These are phyloP conservation scores for Ustilago cynodontis DNA, from an alignment of 1,284 basidiomycete genomes.

Conservation along the genomic window DNA sequence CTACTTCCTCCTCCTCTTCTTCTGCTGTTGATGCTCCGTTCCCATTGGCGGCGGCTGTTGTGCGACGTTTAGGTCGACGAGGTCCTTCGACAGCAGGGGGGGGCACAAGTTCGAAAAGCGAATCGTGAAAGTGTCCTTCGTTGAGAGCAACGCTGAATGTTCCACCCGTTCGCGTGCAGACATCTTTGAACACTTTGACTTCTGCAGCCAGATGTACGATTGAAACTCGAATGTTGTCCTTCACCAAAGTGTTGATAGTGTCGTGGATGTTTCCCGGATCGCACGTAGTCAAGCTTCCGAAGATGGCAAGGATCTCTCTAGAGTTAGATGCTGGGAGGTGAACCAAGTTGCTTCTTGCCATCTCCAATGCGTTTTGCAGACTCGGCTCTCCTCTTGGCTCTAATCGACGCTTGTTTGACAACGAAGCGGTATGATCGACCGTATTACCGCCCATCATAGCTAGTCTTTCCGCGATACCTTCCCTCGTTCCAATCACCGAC, in stretches of 20 bases:
- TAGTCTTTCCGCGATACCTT: constrained; percentile 66
- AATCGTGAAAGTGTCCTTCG: constrained; percentile 94
- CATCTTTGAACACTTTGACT: constrained; percentile 94
- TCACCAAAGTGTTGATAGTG: constrained; percentile 83
- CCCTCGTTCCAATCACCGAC: constrained; percentile 64
- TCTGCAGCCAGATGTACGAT: constrained; percentile 91
- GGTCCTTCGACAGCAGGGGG: constrained; percentile 72
- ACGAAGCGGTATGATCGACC: constrained; percentile 86
- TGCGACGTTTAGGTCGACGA: constrained; percentile 10
- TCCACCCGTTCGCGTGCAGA: constrained; percentile 71
- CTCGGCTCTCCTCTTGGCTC: constrained; percentile 93
- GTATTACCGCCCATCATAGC: constrained; percentile 86
- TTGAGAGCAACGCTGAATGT: constrained; percentile 87
- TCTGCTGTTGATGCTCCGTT: background rate
- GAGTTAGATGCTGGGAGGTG: constrained; percentile 96
- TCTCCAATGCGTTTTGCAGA: constrained; percentile 94
- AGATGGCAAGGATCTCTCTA: constrained; percentile 91
- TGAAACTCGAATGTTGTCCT: constrained; percentile 84
- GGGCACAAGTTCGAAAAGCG: constrained; percentile 94
- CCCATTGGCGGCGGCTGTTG: background rate
- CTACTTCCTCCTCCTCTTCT: constrained; percentile 17
- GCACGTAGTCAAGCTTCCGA: constrained; percentile 93
- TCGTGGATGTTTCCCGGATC: constrained; percentile 97
- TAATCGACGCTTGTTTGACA: constrained; percentile 87
- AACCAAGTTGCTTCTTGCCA: constrained; percentile 74